A percentile compares a stretch with the other conserved stretches of the same genome.
phyloP scores from a whole-genome alignment of 352 stramenopile species.

The Thalassiosira exigua region DNA sequence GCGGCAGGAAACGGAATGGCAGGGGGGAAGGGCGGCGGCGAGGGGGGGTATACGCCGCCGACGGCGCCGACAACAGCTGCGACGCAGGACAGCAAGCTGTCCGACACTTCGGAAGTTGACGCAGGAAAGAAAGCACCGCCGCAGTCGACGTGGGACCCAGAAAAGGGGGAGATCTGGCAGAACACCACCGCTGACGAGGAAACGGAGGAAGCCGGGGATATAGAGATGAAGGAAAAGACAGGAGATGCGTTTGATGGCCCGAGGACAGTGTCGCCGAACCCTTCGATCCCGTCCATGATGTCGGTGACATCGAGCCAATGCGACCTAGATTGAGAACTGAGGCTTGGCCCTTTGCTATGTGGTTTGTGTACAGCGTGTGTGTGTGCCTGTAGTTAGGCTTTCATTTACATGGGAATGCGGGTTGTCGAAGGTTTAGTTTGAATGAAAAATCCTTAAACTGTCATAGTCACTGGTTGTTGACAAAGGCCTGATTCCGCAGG shows the following conservation, averaged over 20 bases:
- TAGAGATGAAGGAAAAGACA: background rate
- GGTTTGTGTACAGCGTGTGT: too few relatives aligned
- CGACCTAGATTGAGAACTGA: constrained; percentile 24
- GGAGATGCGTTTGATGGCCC: constrained; percentile 2
- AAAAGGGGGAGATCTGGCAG: constrained; percentile 53
- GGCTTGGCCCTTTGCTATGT: too few relatives aligned
- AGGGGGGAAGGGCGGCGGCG: background rate
- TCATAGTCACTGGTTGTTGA: too few relatives aligned
- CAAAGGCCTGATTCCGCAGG: too few relatives aligned
- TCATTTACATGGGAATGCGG: too few relatives aligned
- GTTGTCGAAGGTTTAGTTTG: too few relatives aligned
- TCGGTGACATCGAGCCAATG: constrained; percentile 29
- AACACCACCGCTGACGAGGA: constrained; percentile 18
- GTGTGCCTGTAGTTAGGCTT: too few relatives aligned
- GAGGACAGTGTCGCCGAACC: constrained; percentile 10
- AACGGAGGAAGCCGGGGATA: constrained; percentile 1
- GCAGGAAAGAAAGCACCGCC: constrained; percentile 15
- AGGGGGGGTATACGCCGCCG: constrained; percentile 29
- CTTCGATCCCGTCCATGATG: constrained; percentile 11
- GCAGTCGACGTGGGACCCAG: constrained; percentile 55
- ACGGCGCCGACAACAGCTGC: constrained; percentile 10
- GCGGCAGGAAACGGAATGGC: constrained; percentile 26
- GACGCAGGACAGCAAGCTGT: too few relatives aligned
- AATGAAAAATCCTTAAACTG: too few relatives aligned
- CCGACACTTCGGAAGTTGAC: too few relatives aligned